phyloP scores from a whole-genome alignment of 768 basidiomycete species.

The Suillus subaureus region DNA sequence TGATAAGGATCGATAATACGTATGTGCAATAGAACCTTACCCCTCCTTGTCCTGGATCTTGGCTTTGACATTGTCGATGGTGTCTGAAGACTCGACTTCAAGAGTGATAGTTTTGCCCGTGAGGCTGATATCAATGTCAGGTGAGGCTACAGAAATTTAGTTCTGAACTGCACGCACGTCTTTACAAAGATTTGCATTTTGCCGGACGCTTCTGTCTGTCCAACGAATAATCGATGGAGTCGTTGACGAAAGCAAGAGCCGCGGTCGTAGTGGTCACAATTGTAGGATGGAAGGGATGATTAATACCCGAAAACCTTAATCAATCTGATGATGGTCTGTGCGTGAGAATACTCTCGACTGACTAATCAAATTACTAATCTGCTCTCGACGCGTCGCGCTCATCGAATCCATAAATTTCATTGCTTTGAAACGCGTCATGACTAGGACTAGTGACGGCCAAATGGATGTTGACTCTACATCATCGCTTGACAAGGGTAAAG shows the following conservation, averaged over 20 bases:
- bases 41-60: conserved; percentile 99
- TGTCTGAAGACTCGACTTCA: conserved; percentile 97
- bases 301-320: conserved; percentile 29
- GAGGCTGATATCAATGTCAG: conserved; percentile 55
- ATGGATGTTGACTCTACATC: conserved; percentile 45
- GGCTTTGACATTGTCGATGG: conserved; percentile 97
- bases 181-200: conserved; percentile 99
- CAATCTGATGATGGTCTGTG: conserved; percentile 48
- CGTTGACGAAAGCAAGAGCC: conserved; percentile 84
- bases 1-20: conserved; percentile 9
- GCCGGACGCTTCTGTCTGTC: conserved; percentile 81
- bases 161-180: conserved; percentile 57
- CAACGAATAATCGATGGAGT: conserved; percentile 91
- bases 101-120: conserved; percentile 99
- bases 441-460: conserved; percentile 59
- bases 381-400: conserved; percentile 5
- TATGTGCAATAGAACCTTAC: conserved; percentile 39
- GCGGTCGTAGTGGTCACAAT: conserved; percentile 25
- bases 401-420: conserved; percentile 4
- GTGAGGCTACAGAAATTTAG: conserved; percentile 2
- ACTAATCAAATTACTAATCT: conserved; percentile 16
- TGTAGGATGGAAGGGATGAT: conserved; percentile 23
- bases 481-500: conserved; percentile 46
- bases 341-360: conserved; percentile 30
- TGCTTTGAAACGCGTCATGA: conserved; percentile 40